Percentiles rank a stretch among this genome's conserved stretches.
These are phyloP conservation scores for Beta vulgaris DNA, from an alignment of 148 eudicot species.

Conservation along the genomic window DNA sequence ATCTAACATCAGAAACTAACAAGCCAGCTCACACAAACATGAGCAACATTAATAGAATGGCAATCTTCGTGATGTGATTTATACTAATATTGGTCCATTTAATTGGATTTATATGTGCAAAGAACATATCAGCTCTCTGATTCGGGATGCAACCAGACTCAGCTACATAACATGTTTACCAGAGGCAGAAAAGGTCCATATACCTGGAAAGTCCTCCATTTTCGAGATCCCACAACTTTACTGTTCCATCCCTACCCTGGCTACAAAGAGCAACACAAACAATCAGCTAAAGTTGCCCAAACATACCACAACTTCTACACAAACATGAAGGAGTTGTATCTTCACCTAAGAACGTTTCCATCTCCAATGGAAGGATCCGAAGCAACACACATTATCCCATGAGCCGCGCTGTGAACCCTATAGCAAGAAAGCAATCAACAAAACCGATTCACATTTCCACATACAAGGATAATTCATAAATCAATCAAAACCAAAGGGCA, in stretches of 20 bases:
- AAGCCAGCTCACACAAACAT: constrained; percentile 8
- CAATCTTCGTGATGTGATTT: background rate
- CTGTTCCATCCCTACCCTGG: constrained; percentile 91
- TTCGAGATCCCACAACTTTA: constrained; percentile 73
- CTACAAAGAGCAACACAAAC: constrained; percentile 31
- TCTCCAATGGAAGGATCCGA: constrained; percentile 54
- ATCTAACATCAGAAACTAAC: background rate
- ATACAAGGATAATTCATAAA: background rate
- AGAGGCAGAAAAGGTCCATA: background rate
- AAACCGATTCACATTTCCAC: background rate
- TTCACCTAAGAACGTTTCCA: constrained; percentile 60
- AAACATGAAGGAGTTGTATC: background rate
- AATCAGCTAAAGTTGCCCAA: constrained; percentile 4
- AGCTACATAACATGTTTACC: background rate
- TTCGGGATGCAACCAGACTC: background rate
- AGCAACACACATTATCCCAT: constrained; percentile 72
- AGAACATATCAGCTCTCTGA: background rate
- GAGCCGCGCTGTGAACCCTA: constrained; percentile 81
- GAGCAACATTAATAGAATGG: background rate
- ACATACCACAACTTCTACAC: background rate
- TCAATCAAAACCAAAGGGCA: constrained; percentile 4
- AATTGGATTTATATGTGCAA: background rate
- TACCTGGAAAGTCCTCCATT: constrained; percentile 74
- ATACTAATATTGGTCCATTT: background rate
- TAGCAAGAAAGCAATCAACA: constrained; percentile 15